A percentile compares a stretch with the other conserved stretches of the same genome.
Conservation (phyloP, 139 green algal genomes). For the Choricystis sp. region DNA sequence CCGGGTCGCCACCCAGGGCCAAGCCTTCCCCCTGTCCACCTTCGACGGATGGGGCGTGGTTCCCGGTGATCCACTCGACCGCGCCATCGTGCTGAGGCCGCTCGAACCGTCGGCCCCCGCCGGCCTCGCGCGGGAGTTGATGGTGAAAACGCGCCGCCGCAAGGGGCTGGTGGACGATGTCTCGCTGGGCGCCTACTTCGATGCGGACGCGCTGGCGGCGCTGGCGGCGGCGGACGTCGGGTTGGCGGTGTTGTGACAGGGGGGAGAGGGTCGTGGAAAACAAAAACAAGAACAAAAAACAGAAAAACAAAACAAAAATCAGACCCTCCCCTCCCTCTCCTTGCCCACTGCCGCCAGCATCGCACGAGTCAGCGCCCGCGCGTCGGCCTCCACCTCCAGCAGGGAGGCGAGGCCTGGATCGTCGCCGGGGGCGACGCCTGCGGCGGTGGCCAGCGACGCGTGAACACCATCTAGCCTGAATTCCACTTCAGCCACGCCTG, state of each 20-base stretch:
- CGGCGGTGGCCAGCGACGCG: too few species aligned
- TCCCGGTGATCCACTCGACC: slow-evolving; percentile 80
- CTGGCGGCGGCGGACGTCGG: slow-evolving; percentile 32
- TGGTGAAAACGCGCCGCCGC: slow-evolving; percentile 88
- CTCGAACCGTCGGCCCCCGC: slow-evolving; percentile 71
- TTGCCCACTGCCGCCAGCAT: too few species aligned
- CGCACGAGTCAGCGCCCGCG: too few species aligned
- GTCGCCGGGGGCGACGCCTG: too few species aligned
- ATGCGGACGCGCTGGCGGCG: slow-evolving; percentile 88
- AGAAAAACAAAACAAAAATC: too few species aligned
- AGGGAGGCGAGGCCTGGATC: too few species aligned
- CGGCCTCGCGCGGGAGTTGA: slow-evolving; percentile 72
- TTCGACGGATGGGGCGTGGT: slow-evolving; percentile 96
- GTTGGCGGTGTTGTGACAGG: not conserved
- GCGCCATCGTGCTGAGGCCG: slow-evolving; percentile 71
- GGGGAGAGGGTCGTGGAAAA: not conserved
- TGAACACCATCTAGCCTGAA: too few species aligned
- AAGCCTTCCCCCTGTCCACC: slow-evolving; percentile 84
- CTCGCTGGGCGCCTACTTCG: slow-evolving; percentile 89
- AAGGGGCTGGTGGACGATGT: slow-evolving; percentile 98
- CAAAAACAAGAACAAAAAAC: too few species aligned
- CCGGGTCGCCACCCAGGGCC: slow-evolving; percentile 90
- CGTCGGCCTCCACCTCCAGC: too few species aligned
- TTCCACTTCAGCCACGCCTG: too few species aligned
- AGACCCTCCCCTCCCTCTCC: too few species aligned